phyloP scores from a whole-genome alignment of 2,329 filamentous ascomycete genomes.

The Endocalyx cinctus region DNA sequence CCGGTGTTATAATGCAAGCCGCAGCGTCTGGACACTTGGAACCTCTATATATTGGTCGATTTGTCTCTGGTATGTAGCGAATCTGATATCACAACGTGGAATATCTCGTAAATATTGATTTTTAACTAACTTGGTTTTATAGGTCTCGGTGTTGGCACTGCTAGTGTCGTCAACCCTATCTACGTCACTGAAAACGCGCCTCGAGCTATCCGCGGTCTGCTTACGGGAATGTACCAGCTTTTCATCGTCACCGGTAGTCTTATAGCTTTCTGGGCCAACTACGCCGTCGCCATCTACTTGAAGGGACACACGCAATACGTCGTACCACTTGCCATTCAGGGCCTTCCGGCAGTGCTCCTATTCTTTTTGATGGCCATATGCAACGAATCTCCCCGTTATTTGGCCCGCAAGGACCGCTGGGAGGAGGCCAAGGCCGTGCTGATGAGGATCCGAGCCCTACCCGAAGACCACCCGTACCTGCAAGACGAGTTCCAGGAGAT shows the following conservation, averaged over 20 bases:
- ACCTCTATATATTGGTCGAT: conserved; percentile 59
- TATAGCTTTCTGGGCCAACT: conserved; percentile 48
- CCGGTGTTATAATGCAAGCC: conserved; percentile 59
- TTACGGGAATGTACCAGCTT: conserved; percentile 42
- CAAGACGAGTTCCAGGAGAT: conserved; percentile 58
- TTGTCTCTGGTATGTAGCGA: conserved; percentile 35
- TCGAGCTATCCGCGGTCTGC: conserved; percentile 38
- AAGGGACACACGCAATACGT: conserved; percentile 38
- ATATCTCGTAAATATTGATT: too few relatives aligned
- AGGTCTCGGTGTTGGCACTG: conserved; percentile 38
- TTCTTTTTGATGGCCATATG: conserved; percentile 57
- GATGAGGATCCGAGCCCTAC: conserved; percentile 50
- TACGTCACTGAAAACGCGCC: conserved; percentile 43
- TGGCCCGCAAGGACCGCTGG: conserved; percentile 61
- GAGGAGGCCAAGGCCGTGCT: conserved; percentile 55
- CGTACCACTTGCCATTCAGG: conserved; percentile 59
- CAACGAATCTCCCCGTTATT: conserved; percentile 61
- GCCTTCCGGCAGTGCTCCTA: conserved; percentile 56
- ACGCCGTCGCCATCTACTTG: conserved; percentile 37
- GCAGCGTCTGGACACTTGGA: conserved; percentile 52
- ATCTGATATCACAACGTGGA: too few relatives aligned
- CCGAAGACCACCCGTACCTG: conserved; percentile 48
- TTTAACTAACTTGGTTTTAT: too few relatives aligned
- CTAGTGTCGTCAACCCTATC: conserved; percentile 38
- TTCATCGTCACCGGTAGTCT: conserved; percentile 41